Percentiles rank a stretch among this genome's conserved stretches.
Evolutionary conservation across 73 alveolate genomes (phyloP).

Genomic region (Uronychia setigera): DNA sequence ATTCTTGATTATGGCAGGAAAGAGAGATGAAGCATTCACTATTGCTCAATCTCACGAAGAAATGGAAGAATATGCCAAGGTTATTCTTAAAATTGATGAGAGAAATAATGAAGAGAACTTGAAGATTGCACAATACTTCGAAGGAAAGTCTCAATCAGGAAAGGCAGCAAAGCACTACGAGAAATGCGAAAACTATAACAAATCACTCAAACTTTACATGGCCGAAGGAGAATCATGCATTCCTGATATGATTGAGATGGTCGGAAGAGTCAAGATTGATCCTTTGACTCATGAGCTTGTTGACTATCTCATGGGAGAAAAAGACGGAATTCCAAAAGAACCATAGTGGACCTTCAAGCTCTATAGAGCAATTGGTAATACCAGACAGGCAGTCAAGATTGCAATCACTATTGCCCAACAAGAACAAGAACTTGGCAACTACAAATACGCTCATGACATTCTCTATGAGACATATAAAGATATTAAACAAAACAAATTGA

Average conservation of each 20-base stretch:
- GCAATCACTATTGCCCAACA: slow-evolving; percentile 95
- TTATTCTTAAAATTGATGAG: slow-evolving; percentile 83
- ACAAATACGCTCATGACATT: slow-evolving; percentile 96
- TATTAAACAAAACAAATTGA: slow-evolving; percentile 76
- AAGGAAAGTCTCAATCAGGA: slow-evolving; percentile 90
- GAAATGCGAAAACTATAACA: slow-evolving; percentile 90
- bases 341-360: slow-evolving; percentile 91
- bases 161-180: slow-evolving; percentile 97
- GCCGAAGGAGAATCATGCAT: slow-evolving; percentile 92
- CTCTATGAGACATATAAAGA: slow-evolving; percentile 90
- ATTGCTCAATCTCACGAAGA: slow-evolving; percentile 92
- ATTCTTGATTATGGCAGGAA: slow-evolving; percentile 93
- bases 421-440: slow-evolving; percentile 96
- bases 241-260: slow-evolving; percentile 96
- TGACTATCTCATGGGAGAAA: slow-evolving; percentile 94
- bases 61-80: slow-evolving; percentile 96
- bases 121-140: slow-evolving; percentile 93
- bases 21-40: slow-evolving; percentile 96
- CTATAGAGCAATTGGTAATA: slow-evolving; percentile 84
- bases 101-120: slow-evolving; percentile 92
- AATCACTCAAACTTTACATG: slow-evolving; percentile 92
- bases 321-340: slow-evolving; percentile 94
- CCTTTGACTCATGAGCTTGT: slow-evolving; percentile 88
- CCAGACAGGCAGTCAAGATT: slow-evolving; percentile 88
- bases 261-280: slow-evolving; percentile 93